These are phyloP conservation scores for Juncus inflexus DNA, from an alignment of 176 grass and related monocot species.

Conservation along the genomic window DNA sequence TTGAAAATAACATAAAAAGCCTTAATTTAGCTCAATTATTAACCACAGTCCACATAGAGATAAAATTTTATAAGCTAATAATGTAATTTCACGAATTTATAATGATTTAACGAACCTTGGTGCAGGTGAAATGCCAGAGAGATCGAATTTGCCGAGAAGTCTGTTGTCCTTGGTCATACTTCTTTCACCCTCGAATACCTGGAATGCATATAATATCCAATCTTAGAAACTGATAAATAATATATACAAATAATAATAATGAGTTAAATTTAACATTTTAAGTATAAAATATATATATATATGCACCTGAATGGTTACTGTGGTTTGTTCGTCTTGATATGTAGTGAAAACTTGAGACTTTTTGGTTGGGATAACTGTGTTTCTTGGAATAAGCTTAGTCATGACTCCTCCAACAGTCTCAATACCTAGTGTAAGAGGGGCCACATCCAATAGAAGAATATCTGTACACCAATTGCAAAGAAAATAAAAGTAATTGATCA, in stretches of 20 bases:
- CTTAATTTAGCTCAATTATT: too few relatives aligned
- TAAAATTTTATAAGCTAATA: too few relatives aligned
- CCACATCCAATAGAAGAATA: slow-evolving; percentile 24
- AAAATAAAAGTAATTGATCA: neutral
- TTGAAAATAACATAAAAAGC: too few relatives aligned
- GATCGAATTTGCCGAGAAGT: slow-evolving; percentile 29
- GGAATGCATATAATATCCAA: neutral
- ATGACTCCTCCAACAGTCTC: slow-evolving; percentile 43
- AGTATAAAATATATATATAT: too few relatives aligned
- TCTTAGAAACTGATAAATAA: neutral
- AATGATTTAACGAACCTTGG: neutral
- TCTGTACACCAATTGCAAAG: slow-evolving; percentile 2
- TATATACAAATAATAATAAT: neutral
- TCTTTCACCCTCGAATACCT: slow-evolving; percentile 31
- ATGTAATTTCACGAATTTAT: too few relatives aligned
- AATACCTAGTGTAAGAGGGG: slow-evolving; percentile 28
- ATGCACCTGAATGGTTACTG: slow-evolving; percentile 15
- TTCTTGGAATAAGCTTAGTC: slow-evolving; percentile 42
- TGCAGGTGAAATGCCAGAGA: slow-evolving; percentile 29
- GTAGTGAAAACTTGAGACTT: slow-evolving; percentile 40
- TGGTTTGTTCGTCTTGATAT: slow-evolving; percentile 37
- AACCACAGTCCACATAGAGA: too few relatives aligned
- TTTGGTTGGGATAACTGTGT: slow-evolving; percentile 32
- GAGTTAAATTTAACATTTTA: neutral
- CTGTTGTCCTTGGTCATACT: slow-evolving; percentile 11